Evolutionary conservation across 306 rosid genomes (phyloP), one percentile per base, ranked within the genome.

Genomic region (Alnus glutinosa): DNA sequence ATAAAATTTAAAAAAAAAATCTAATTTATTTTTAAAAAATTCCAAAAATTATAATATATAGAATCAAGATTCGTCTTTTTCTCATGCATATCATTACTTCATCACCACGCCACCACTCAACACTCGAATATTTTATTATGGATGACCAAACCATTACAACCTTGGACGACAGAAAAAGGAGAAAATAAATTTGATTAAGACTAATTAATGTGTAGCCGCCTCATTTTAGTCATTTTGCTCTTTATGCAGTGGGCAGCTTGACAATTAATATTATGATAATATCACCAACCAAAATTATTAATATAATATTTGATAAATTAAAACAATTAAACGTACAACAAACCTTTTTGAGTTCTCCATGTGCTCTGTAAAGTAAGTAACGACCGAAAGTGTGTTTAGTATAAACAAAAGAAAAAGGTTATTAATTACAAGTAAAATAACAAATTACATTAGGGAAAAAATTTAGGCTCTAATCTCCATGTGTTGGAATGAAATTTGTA

Each of bases 201-300:
- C 0, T 8, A 2, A 52, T 58, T 34, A 36, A 0, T 80, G 80
- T 55, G 9, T 49, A 73, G 88, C 88, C 88, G 86, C 81, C 88
- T 59, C 78, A 11, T n/a, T 75, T 81, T 85, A 78, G 86, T 85
- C 85, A 28, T 71, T 5, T 81, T 39, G 63, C 83, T 64, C 88
- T 70, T 77, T 77, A 50, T 3, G 23, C 55, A n/a, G 85, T 75
- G 73, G 76, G 75, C 28, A 63, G 16, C 72, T 52, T 70, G 44
- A 55, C 42, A 11, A 63, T 23, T 58, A 36, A 12, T 63, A 54
- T 39, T 39, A 3, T 39, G 5, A 39, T 4, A 4, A 5, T 37
- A 30, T 46, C 46, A 52, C 37, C 48, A 4, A 74, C 44, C 70
- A 37, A 30, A 2, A 28, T 4, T 28, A 7, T 11, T 15, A 32